Base-by-base conservation (phyloP, 441 rosid genomes). In the Gossypium gossypioides region DNA sequence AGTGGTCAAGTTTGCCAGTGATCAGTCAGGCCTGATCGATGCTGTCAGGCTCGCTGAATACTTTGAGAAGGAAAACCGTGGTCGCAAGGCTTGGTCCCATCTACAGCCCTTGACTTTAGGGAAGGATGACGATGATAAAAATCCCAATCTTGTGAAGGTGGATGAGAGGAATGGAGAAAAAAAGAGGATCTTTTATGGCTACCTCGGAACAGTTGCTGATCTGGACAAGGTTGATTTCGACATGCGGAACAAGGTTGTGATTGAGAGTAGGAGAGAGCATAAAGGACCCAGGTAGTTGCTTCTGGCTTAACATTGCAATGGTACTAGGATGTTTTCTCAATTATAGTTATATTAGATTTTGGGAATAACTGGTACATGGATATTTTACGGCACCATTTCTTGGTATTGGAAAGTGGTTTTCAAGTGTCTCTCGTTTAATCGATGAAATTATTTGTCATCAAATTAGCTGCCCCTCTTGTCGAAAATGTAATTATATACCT, bases 171-270 rank as follows among this genome's bases (percentile, higher is more conserved):
- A 76, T 7, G 91, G 93, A 69, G 99, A 89, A 80, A 89, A 85
- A 80, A 85, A 72, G 79, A 91, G 92, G 81, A 78, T 89, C 77
- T 84, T 93, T 40, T 93, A 91, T 67, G 97, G 98, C 19, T 89
- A 90, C 78, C 91, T 96, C n/a, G 98, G 86, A 65, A 87, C 89
- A 7, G 89, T 85, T 69, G 74, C 82, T 59, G 98, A 96, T 84
- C 82, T 96, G 73, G 87, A 79, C 71, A 89, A 87, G 82, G 75
- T 96, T 73, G 97, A 96, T 84, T 78, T 82, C 59, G 99, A 93
- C 61, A 88, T 91, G 24, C 85, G 86, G 86, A 96, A 85, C 88
- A 93, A 84, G 78, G 87, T 86, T 65, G 72, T 82, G 61, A 79
- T 96, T 48, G 96, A 89, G 85, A 93, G 93, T 84, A 82, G 71